Base-by-base conservation (phyloP, 768 basidiomycete species). In the Coprinopsis cinerea region DNA sequence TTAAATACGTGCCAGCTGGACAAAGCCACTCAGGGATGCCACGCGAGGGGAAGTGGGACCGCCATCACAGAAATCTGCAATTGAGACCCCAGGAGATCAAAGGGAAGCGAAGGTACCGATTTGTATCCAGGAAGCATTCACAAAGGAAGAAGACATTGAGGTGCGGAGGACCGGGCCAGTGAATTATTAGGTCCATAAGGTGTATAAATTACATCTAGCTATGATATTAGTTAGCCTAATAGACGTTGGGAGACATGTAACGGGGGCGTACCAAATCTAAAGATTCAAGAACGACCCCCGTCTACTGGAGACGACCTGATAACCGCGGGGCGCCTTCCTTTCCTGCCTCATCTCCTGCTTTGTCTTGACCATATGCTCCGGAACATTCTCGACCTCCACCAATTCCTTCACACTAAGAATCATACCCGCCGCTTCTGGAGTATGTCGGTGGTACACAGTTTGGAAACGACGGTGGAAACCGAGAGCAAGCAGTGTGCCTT, bases 401-500 rank as follows among this genome's bases (percentile, higher is more conserved):
- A 97, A 71, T 68, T 97, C 93, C 74, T 96, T 97, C 49, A 96
- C 81, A 20, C 68, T 68, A 42, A 97, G 72, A 44, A 96, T 92
- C 65, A 89, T 88, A 13, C 94, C 93, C 0, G 91, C 92, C 2
- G 79, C 74, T 49, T 85, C 83, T 0, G 83, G 81, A 0, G 76
- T 75, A 59, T 88, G 85, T 2, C 75, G 73, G 57, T 88, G 85
- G 61, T 88, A 91, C 26, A 94, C 91, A 0, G 85, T 92, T 64
- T 92, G 86, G 70, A 86, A 78, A 32, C 92, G 79, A 50, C 85
- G 71, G 64, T 88, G 83, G 44, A 97, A 73, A 1, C 93, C 93
- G 2, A 97, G 80, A 0, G 90, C 78, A n/a, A 77, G 74, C 39
- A 94, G 74, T 0, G 92, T 94, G 41, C 75, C 82, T 60, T 84